Conservation (phyloP, 495 filamentous ascomycete genomes). For the Articulospora tetracladia region DNA sequence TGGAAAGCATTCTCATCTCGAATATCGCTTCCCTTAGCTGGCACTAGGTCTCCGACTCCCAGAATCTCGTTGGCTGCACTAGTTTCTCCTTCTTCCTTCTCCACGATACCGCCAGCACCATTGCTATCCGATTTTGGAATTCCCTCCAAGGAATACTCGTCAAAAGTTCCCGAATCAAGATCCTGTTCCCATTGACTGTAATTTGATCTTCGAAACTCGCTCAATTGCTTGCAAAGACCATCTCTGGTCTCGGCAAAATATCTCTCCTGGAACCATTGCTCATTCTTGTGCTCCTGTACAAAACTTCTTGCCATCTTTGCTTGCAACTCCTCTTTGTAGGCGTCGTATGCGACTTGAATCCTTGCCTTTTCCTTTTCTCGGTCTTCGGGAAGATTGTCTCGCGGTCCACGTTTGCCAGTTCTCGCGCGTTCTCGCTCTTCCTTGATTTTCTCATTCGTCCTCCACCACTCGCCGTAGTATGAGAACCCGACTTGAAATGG, state of each 20-base stretch:
- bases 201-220: constrained; percentile 66
- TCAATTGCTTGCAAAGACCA: constrained; percentile 61
- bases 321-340: constrained; percentile 91
- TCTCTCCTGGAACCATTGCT: constrained; percentile 97
- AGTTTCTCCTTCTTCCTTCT: constrained; percentile 93
- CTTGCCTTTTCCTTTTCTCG: constrained; percentile 82
- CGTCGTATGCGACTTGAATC: constrained; percentile 89
- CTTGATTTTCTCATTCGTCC: constrained; percentile 76
- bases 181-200: constrained; percentile 85
- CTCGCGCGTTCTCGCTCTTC: constrained; percentile 79
- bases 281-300: constrained; percentile 82
- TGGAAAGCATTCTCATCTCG: constrained; percentile 78
- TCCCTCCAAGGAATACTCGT: constrained; percentile 91
- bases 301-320: constrained; percentile 85
- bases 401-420: constrained; percentile 68
- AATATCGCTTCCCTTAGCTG: constrained; percentile 72
- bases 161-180: constrained; percentile 76
- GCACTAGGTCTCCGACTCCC: constrained; percentile 83
- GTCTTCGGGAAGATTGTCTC: constrained; percentile 77
- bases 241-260: constrained; percentile 81
- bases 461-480: constrained; percentile 97
- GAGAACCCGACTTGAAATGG: constrained; percentile 95
- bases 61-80: constrained; percentile 88
- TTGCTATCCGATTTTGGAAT: constrained; percentile 93
- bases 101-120: constrained; percentile 77